A percentile compares a stretch with the other conserved stretches of the same genome.
Conservation (phyloP, 164 flowering plant species). For the Dillenia suffruticosa region DNA sequence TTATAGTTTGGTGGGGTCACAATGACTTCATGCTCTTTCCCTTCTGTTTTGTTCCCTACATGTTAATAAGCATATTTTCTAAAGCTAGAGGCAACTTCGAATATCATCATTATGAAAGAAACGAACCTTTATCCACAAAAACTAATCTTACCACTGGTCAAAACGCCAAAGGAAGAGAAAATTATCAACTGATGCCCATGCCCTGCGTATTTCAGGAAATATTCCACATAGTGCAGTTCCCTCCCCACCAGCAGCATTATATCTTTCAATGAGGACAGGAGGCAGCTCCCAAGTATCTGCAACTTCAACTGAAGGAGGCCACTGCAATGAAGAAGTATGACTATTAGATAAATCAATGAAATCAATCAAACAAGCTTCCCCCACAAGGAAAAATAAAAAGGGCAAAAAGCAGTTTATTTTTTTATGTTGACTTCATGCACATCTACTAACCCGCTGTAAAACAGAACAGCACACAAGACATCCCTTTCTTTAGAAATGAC, state of each 20-base stretch:
- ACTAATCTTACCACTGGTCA: slow-evolving; percentile 76
- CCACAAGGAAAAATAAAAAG: background rate
- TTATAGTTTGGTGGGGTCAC: too few relatives aligned
- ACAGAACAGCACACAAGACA: too few relatives aligned
- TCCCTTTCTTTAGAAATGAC: too few relatives aligned
- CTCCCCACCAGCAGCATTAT: slow-evolving; percentile 95
- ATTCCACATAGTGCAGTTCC: slow-evolving; percentile 97
- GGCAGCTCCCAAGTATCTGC: slow-evolving; percentile 88
- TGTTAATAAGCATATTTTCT: too few relatives aligned
- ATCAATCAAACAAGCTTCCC: background rate
- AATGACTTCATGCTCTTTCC: too few relatives aligned
- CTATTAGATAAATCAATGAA: slow-evolving; percentile 1
- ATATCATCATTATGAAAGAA: background rate
- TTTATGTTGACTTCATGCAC: too few relatives aligned
- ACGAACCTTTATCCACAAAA: background rate
- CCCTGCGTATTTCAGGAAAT: slow-evolving; percentile 95
- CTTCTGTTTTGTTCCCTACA: too few relatives aligned
- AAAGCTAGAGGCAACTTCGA: too few relatives aligned
- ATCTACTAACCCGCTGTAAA: too few relatives aligned
- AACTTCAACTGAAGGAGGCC: slow-evolving; percentile 97
- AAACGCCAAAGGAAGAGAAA: slow-evolving; percentile 96
- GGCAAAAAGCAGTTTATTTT: background rate
- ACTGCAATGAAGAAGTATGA: slow-evolving; percentile 41
- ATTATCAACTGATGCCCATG: slow-evolving; percentile 98
- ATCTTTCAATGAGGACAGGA: slow-evolving; percentile 79